Evolutionary conservation across 2,329 filamentous ascomycete genomes (phyloP), one percentile per base, ranked within the genome.

Genomic region (Diaporthe australafricana): DNA sequence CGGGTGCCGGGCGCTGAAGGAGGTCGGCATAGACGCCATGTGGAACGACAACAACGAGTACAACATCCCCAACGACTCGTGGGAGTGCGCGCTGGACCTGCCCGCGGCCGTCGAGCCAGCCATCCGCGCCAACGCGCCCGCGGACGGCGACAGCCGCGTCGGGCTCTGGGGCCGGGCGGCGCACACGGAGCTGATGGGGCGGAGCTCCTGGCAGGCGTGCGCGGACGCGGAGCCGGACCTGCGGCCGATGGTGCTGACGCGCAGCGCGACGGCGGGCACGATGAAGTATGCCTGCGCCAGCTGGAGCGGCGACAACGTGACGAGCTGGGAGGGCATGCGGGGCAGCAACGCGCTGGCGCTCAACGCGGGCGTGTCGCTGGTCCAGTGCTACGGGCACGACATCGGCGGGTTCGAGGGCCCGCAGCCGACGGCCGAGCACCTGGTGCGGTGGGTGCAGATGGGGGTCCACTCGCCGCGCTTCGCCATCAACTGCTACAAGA

Each of bases 21-120:
- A 87, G 32, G 81, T 89, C 11, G 92, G 92, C 1, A 91, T 94
- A 70, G 91, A 93, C 75, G 91, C 87, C 60, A 93, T 94, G 82
- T 94, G 92, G 92, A 94, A 94, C 75, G 92, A 94, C 78, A 94
- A 94, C 80, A 94, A 94, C 75, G 92, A 94, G 79, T 94, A 93
- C 78, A 90, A 89, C 0, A 85, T 93, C 3, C 87, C 90, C 0
- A 85, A 89, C 73, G 92, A 94, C 72, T 84, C 87, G 30, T 94
- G 92, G 92, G 81, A 89, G 70, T 87, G 90, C 66, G 87, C 88
- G 0, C 82, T 93, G 0, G 85, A 90, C 1, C 81, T 81, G 1
- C 81, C 83, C 0, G 77, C 80, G 0, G 30, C 17, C 42, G 16
- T 38, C 27, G 60, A 65, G 30, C n/a, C n/a, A n/a, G 45, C 45